Evolutionary conservation across 2,329 filamentous ascomycete genomes (phyloP).

Genomic region (Cladosporium velox): DNA sequence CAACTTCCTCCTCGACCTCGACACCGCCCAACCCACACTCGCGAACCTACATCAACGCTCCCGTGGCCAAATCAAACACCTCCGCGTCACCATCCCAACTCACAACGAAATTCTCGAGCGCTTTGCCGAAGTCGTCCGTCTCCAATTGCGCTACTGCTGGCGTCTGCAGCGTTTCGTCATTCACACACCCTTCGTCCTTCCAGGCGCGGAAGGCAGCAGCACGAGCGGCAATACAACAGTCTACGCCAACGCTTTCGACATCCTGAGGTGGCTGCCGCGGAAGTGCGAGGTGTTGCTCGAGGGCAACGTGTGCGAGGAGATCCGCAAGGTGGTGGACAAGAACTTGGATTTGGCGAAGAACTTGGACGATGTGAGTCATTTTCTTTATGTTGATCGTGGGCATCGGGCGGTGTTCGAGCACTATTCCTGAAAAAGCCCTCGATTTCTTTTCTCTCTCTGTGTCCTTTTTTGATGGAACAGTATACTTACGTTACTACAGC

Average conservation of each 20-base stretch:
- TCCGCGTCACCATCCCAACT: conserved; percentile 47
- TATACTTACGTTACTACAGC: conserved; percentile 29
- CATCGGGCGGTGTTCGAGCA: neutral
- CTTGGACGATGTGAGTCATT: conserved; percentile 44
- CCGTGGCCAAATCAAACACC: conserved; percentile 46
- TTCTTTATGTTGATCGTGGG: neutral
- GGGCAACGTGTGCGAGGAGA: conserved; percentile 43
- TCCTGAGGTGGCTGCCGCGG: conserved; percentile 48
- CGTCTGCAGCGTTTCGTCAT: conserved; percentile 47
- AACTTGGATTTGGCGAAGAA: conserved; percentile 44
- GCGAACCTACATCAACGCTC: conserved; percentile 45
- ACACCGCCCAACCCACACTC: conserved; percentile 42
- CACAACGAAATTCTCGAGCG: conserved; percentile 51
- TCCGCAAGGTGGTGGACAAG: conserved; percentile 45
- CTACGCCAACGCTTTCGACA: conserved; percentile 51
- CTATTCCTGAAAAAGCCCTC: neutral
- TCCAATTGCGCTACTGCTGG: conserved; percentile 49
- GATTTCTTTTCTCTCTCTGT: too few relatives aligned
- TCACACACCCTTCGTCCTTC: conserved; percentile 39
- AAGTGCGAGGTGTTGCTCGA: conserved; percentile 45
- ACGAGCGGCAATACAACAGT: conserved; percentile 43
- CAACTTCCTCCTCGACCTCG: conserved; percentile 42
- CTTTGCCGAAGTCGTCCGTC: conserved; percentile 49
- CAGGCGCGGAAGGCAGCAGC: conserved; percentile 35
- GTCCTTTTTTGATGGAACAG: conserved; percentile 5